phyloP scores from a whole-genome alignment of 2,329 filamentous ascomycete species.

The Colletotrichum brevisporum region DNA sequence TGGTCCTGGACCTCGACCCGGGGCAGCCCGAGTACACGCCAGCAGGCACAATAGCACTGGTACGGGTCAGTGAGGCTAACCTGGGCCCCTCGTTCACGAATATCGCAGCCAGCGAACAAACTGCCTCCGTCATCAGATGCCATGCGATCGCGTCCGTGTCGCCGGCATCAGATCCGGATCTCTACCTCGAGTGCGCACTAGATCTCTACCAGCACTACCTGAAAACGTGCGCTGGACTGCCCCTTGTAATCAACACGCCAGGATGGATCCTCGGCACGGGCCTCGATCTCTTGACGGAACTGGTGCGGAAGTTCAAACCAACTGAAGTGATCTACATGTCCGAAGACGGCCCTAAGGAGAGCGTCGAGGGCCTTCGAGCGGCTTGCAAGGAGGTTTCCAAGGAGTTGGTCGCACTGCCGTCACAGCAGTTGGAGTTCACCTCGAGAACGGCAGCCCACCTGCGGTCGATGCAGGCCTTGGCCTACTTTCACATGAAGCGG shows the following conservation, averaged over 20 bases:
- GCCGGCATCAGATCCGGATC: slow-evolving; percentile 75
- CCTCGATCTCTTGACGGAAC: slow-evolving; percentile 72
- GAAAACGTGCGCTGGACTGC: slow-evolving; percentile 56
- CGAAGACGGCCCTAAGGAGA: slow-evolving; percentile 71
- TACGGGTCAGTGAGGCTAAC: slow-evolving; percentile 72
- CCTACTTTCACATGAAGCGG: slow-evolving; percentile 75
- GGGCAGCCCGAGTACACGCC: slow-evolving; percentile 82
- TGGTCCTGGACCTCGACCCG: slow-evolving; percentile 79
- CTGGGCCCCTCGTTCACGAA: slow-evolving; percentile 79
- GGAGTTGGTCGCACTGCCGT: slow-evolving; percentile 62
- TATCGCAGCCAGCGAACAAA: slow-evolving; percentile 49
- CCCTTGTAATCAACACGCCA: slow-evolving; percentile 80
- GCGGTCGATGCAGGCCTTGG: slow-evolving; percentile 82
- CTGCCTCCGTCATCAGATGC: slow-evolving; percentile 63
- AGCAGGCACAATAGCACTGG: slow-evolving; percentile 78
- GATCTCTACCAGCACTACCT: slow-evolving; percentile 75
- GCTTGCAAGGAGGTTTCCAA: slow-evolving; percentile 61
- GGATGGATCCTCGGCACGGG: slow-evolving; percentile 82
- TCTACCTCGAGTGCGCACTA: slow-evolving; percentile 75
- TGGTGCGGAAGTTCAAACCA: slow-evolving; percentile 68
- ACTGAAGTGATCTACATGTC: slow-evolving; percentile 79
- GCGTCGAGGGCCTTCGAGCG: slow-evolving; percentile 65
- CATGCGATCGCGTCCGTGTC: slow-evolving; percentile 77
- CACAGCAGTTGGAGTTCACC: slow-evolving; percentile 69
- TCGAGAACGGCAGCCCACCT: slow-evolving; percentile 75